Base-by-base conservation (phyloP, 169 alveolate genomes). In the Plasmodium gaboni region DNA sequence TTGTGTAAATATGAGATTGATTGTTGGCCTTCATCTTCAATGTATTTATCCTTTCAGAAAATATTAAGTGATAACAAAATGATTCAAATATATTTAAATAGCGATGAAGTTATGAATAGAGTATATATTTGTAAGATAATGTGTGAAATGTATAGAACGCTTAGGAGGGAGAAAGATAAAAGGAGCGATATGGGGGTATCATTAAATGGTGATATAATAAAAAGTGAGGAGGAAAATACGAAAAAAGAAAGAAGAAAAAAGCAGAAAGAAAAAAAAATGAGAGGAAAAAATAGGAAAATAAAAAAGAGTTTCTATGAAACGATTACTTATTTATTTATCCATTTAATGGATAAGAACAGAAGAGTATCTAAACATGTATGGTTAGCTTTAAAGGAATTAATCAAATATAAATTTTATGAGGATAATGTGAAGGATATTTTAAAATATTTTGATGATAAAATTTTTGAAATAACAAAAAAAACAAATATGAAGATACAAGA, bases 231-330 rank as follows among this genome's bases (percentile, higher is more conserved):
- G 17, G 51, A n/a, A 2, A n/a, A 50, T 53, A 19, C 15, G 26
- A 22, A 0, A 17, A 59, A 73, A 42, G 44, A 32, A 32, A 32
- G 8, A 55, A 55, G 17, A 55, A 22, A 15, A 12, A 13, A 13
- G 10, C 3, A 22, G 55, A 17, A 13, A 32, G 69, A 28, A 72
- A 55, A 55, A 13, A 15, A 22, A 17, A 13, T 22, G 46, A n/a
- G 15, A 22, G 60, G 13, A n/a, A 32, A 57, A 28, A 72, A 28
- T 15, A 38, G 9, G 46, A 38, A 38, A 38, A 38, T 38, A 38
- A 86, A 86, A 67, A 86, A 61, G 42, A 28, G 72, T 67, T 1
- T 86, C 24, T 86, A 86, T 44, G 92, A 86, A 71, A 71, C 72
- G 32, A 68, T 73, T 42, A 71, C 87, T 8, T 86, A 61, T 44